phyloP scores from a whole-genome alignment of 2,329 filamentous ascomycete species.

The Fusarium globosum region DNA sequence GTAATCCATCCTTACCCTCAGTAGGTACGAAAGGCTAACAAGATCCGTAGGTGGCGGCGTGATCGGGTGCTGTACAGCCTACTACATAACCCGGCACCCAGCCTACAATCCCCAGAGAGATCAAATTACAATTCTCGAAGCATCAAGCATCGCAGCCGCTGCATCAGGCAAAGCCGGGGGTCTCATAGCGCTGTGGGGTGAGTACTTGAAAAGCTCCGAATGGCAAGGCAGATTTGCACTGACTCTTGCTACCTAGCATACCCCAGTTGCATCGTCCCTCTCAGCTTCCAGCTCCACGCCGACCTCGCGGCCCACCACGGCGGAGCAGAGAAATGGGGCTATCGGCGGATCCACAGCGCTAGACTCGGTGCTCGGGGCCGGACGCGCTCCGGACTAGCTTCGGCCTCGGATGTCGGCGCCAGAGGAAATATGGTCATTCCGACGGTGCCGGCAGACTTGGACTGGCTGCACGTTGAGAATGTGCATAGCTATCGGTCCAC shows the following conservation, averaged over 20 bases:
- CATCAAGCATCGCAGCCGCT: background rate
- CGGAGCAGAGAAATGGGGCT: background rate
- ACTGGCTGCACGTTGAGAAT: background rate
- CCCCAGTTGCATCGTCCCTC: background rate
- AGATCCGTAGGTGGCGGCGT: background rate
- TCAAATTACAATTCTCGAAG: background rate
- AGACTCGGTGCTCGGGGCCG: background rate
- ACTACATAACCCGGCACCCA: background rate
- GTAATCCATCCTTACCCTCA: background rate
- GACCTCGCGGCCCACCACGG: background rate
- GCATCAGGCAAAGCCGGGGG: background rate
- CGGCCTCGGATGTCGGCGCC: fast-evolving
- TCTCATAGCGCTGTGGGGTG: background rate
- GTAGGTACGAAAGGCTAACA: fast-evolving
- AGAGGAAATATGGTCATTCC: background rate
- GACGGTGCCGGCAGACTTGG: background rate
- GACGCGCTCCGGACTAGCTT: background rate
- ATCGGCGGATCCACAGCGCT: background rate
- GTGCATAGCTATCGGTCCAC: background rate
- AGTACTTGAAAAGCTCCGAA: background rate
- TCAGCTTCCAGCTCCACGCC: background rate
- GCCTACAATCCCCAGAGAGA: background rate
- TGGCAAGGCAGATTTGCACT: background rate
- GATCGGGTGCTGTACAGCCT: background rate
- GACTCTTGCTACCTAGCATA: background rate